phyloP scores from a whole-genome alignment of 257 asterid species.

The Phtheirospermum japonicum region DNA sequence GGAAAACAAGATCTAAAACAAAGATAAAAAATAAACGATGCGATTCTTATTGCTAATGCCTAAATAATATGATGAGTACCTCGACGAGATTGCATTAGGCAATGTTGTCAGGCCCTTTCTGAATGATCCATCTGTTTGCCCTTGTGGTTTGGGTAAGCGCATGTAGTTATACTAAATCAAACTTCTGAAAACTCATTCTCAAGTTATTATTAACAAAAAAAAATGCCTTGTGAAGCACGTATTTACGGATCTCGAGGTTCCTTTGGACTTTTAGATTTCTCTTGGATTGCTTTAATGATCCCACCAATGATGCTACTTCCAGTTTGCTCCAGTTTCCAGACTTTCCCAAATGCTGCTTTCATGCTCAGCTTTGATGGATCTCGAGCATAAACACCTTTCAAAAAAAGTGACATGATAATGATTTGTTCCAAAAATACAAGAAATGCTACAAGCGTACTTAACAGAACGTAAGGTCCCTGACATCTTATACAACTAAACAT shows the following conservation, averaged over 20 bases:
- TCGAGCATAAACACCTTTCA: slow-evolving; percentile 91
- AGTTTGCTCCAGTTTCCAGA: slow-evolving; percentile 93
- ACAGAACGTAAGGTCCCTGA: too few relatives aligned
- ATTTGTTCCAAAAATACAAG: slow-evolving; percentile 35
- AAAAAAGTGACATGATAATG: slow-evolving; percentile 12
- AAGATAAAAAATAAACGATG: too few relatives aligned
- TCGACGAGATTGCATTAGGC: too few relatives aligned
- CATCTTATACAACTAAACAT: too few relatives aligned
- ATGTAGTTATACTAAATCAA: slow-evolving; percentile 46
- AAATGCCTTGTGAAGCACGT: slow-evolving; percentile 24
- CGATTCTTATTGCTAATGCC: too few relatives aligned
- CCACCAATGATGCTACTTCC: slow-evolving; percentile 99
- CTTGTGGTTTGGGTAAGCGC: slow-evolving; percentile 88
- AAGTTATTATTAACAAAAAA: slow-evolving; percentile 25
- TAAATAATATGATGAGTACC: too few relatives aligned
- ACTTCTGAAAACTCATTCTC: slow-evolving; percentile 24
- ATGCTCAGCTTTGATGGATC: slow-evolving; percentile 94
- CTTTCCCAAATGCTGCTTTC: slow-evolving; percentile 98
- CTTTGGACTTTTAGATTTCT: slow-evolving; percentile 51
- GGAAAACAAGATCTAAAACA: slow-evolving; percentile 8
- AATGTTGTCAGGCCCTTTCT: too few relatives aligned
- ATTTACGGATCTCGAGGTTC: slow-evolving; percentile 83
- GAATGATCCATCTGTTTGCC: too few relatives aligned
- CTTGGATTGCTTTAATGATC: slow-evolving; percentile 71
- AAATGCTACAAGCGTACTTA: too few relatives aligned